Evolutionary conservation across 495 filamentous ascomycete genomes (phyloP), one percentile per base, ranked within the genome.

Genomic region (Trichocladium antarcticum): DNA sequence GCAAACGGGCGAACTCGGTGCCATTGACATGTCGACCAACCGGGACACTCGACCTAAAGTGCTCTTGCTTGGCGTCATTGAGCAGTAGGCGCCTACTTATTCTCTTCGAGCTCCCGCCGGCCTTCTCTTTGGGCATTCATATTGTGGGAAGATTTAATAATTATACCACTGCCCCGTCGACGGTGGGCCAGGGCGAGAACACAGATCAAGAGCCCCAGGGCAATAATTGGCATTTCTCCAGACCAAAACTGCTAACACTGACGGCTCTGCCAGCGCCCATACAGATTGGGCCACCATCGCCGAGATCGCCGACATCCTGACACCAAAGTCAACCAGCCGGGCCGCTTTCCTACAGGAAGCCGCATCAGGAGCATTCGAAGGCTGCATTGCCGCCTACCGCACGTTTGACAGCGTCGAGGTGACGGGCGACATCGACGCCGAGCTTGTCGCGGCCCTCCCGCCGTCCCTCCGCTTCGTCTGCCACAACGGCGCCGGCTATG

Each of bases 401-500:
- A 94, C 86, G 19, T 89, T 95, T 57, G 62, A 57, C 28, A 88
- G 82, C 37, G 68, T 76, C 17, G 40, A 51, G 0, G 67, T 84
- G 50, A 93, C 89, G 0, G 90, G 90, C 1, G 61, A 69, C 3
- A 60, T 89, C 16, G 77, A 89, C 51, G 71, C 69, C 36, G 83
- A 87, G 59, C 64, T 89, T 20, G 65, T 87, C n/a, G 63, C 67
- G 12, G 72, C 66, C 10, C 64, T 90, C 2, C 88, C 88, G 1
- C 57, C 64, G 27, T 81, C 77, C 3, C 60, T 94, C 34, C 81
- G 77, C 52, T 95, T 84, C 64, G 75, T 95, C 53, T 84, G 79
- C 59, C 88, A 95, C 62, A 89, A 87, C 58, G 89, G 87, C 29
- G 84, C 86, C 32, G 87, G 87, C 17, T 92, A 90, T 66, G 87